phyloP scores from a whole-genome alignment of 352 stramenopile species.

The Globisporangium cystogenes region DNA sequence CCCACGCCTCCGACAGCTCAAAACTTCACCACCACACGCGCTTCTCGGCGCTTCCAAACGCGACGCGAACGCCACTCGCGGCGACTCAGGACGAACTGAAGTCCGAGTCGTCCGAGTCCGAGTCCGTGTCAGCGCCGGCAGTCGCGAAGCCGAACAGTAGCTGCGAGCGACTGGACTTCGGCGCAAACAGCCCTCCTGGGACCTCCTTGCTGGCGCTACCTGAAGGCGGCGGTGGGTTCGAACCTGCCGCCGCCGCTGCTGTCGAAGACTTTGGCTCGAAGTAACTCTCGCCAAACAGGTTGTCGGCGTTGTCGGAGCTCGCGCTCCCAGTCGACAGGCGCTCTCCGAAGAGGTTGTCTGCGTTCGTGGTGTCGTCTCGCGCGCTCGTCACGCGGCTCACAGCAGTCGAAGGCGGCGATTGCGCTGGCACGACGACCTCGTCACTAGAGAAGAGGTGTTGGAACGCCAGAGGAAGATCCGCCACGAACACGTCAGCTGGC shows the following conservation, averaged over 20 bases:
- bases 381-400: neutral
- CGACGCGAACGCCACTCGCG: neutral
- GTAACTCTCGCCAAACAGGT: constrained; percentile 44
- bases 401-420: neutral
- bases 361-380: constrained; percentile 4
- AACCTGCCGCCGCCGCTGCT: neutral
- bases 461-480: neutral
- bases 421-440: neutral
- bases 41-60: no score
- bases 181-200: neutral
- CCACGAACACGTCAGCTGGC: neutral
- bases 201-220: neutral
- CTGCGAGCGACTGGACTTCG: constrained; percentile 16
- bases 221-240: neutral
- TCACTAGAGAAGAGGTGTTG: neutral
- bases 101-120: constrained; percentile 46
- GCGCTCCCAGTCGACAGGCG: constrained; percentile 10
- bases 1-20: no score
- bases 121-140: constrained; percentile 34
- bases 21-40: neutral
- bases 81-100: constrained; percentile 19
- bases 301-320: constrained; percentile 36
- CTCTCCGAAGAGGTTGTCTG: constrained; percentile 18
- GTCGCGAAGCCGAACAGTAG: constrained; percentile 60
- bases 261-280: neutral